phyloP scores from a whole-genome alignment of 768 basidiomycete species.

The Russula sp. region DNA sequence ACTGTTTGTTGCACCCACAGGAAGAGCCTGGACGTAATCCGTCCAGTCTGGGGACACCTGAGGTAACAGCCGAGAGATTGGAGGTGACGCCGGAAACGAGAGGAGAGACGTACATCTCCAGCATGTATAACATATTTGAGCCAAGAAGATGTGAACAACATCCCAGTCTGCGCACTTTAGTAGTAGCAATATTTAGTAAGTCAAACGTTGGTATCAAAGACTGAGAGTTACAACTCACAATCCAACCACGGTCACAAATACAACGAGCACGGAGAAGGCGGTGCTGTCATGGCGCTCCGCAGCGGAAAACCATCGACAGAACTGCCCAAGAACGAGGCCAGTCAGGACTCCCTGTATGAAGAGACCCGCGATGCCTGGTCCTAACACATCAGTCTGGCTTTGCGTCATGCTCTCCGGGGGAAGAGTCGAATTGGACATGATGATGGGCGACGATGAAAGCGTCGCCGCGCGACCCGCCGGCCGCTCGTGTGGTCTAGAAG shows the following conservation, averaged over 20 bases:
- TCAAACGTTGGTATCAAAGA: background rate
- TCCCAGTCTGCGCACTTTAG: slow-evolving; percentile 14
- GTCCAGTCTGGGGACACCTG: background rate
- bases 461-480: background rate
- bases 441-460: background rate
- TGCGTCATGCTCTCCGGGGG: background rate
- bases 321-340: slow-evolving; percentile 16
- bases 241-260: slow-evolving; percentile 16
- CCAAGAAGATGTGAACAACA: slow-evolving; percentile 13
- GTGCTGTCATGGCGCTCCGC: slow-evolving; percentile 1
- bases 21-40: background rate
- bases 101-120: slow-evolving; percentile 6
- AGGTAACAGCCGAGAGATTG: background rate
- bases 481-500: background rate
- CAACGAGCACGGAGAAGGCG: background rate
- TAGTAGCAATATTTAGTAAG: background rate
- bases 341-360: slow-evolving; percentile 12
- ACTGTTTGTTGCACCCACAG: background rate
- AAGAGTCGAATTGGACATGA: slow-evolving; percentile 3
- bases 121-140: background rate
- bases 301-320: slow-evolving; percentile 16
- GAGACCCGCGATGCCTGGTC: slow-evolving; percentile 8
- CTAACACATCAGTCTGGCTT: slow-evolving; percentile 4
- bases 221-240: background rate
- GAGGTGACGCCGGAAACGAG: background rate